Evolutionary conservation across 1,284 basidiomycete genomes (phyloP).

Genomic region (Boletus smithii): DNA sequence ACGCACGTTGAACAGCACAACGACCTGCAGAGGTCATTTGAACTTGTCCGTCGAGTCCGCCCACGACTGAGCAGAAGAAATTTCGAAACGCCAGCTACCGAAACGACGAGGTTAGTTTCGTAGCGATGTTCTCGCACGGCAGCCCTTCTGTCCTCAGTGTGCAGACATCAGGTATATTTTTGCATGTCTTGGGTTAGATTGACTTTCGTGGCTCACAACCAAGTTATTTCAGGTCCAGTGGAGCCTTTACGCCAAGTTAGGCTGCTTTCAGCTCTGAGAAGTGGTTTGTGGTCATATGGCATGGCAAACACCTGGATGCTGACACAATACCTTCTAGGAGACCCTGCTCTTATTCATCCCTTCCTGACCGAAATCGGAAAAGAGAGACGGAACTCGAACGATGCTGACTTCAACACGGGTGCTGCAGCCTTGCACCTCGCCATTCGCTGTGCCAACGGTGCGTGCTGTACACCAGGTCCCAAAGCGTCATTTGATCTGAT

Average conservation of each 20-base stretch:
- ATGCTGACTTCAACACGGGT: constrained; percentile 52
- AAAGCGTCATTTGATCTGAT: constrained; percentile 1
- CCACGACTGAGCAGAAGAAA: constrained; percentile 1
- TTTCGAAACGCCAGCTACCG: neutral
- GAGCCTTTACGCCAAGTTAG: constrained; percentile 71
- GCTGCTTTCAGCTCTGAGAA: constrained; percentile 76
- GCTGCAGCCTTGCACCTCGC: constrained; percentile 83
- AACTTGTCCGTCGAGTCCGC: neutral
- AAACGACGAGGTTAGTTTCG: neutral
- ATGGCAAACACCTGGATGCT: neutral
- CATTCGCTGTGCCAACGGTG: constrained; percentile 79
- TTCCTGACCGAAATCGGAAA: constrained; percentile 76
- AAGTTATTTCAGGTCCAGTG: constrained; percentile 14
- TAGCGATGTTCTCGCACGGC: constrained; percentile 21
- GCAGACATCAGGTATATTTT: constrained; percentile 18
- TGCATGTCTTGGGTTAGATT: neutral
- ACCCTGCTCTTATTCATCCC: constrained; percentile 76
- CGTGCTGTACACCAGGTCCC: constrained; percentile 30
- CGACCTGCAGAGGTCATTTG: neutral
- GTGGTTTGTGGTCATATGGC: constrained; percentile 36
- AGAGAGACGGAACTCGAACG: constrained; percentile 51
- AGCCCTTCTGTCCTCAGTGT: constrained; percentile 18
- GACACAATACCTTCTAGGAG: constrained; percentile 43
- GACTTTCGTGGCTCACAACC: constrained; percentile 4
- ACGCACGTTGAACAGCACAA: constrained; percentile 9